These are phyloP conservation scores for Pseudogymnoascus sp. DNA, from an alignment of 2,329 filamentous ascomycete genomes.

Conservation along the genomic window DNA sequence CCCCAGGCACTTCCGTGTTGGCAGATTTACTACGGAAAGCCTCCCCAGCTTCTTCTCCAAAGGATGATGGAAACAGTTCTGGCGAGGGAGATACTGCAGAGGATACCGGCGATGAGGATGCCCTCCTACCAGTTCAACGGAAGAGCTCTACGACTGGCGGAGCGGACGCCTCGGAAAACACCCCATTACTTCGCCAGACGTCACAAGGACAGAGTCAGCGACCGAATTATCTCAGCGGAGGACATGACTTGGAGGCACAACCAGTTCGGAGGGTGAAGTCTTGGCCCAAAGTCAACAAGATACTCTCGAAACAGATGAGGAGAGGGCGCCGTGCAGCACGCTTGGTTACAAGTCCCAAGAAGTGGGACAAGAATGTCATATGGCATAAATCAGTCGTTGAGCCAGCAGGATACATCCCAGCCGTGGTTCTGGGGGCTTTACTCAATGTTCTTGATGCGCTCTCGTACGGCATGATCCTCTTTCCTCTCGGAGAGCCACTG, in stretches of 20 bases:
- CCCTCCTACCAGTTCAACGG: background rate
- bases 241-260: constrained; percentile 27
- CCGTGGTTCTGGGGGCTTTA: constrained; percentile 79
- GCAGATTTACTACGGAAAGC: constrained; percentile 41
- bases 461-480: constrained; percentile 95
- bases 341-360: constrained; percentile 50
- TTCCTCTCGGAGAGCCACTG: constrained; percentile 78
- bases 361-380: constrained; percentile 61
- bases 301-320: constrained; percentile 19
- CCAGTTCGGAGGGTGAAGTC: constrained; percentile 15
- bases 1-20: constrained; percentile 37
- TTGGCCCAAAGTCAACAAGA: constrained; percentile 25
- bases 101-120: background rate
- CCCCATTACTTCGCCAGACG: constrained; percentile 23
- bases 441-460: constrained; percentile 91
- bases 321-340: constrained; percentile 18
- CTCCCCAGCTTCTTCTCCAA: constrained; percentile 22
- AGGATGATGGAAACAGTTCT: constrained; percentile 9
- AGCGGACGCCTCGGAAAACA: constrained; percentile 21
- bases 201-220: constrained; percentile 15
- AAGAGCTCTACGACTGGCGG: background rate
- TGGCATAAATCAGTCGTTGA: constrained; percentile 56
- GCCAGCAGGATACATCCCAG: constrained; percentile 66
- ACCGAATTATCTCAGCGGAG: constrained; percentile 25
- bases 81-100: background rate